Base-by-base conservation (phyloP, 2,329 filamentous ascomycete species). In the Aspergillus novofumigatus region DNA sequence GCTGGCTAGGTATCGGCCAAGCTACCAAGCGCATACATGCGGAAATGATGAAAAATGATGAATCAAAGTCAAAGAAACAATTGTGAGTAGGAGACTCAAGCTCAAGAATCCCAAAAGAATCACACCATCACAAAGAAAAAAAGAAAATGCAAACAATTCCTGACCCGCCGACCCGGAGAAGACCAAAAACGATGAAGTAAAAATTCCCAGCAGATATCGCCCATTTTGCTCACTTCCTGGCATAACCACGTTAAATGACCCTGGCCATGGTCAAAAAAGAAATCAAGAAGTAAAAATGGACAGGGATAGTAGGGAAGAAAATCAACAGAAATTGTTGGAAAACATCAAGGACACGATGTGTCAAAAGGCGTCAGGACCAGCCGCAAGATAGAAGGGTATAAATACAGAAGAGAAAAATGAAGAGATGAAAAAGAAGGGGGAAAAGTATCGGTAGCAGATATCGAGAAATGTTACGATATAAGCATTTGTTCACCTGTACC, bases 221-320 rank as follows among this genome's bases (percentile, higher is more conserved):
- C 42, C 69, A 70, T 73, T 67, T 74, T 69, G 66, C 63, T 62
- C 68, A 69, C 69, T 71, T 69, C 69, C 69, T 71, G 67, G 69
- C 72, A 72, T 74, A 70, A 73, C 66, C 72, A 73, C 72, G 67
- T 75, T 72, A 72, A 68, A 65, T 57, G 62, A 52, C 59, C 65
- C 62, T 56, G 61, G 62, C 61, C 61, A 61, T 59, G 61, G 63
- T 67, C 62, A 60, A 29, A 60, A 58, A 58, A 57, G 59, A 65
- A 59, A 53, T 55, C 52, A 51, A 55, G 56, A 55, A 57, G 56
- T 41, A 59, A 61, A 52, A 67, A 57, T 63, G 58, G 63, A 42
- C 59, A 59, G 59, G 54, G 54, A 58, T 59, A 58, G 51, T 59
- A 59, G 52, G 58, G 60, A 53, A 56, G 32, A 32, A 45, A 57